Evolutionary conservation across 441 rosid species (phyloP).

Genomic region (Pelargonium citronellum): DNA sequence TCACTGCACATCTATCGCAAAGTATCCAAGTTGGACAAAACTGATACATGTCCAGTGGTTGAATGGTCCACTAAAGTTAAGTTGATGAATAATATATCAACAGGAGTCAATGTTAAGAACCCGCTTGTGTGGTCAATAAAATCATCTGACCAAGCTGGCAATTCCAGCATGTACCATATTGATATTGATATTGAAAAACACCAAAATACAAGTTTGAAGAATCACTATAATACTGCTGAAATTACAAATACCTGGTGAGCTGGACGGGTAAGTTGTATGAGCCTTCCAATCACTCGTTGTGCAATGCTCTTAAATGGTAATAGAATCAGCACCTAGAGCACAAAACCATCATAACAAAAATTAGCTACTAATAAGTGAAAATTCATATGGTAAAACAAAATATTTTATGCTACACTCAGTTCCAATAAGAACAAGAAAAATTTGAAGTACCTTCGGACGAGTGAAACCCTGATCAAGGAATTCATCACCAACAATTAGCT

Average conservation of each 20-base stretch:
- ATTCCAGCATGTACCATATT: not conserved
- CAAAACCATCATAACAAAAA: slow-evolving; percentile 16
- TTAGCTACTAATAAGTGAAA: not conserved
- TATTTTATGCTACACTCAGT: not conserved
- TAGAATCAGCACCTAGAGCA: slow-evolving; percentile 63
- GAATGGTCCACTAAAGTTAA: not conserved
- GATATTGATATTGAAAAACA: slow-evolving; percentile 3
- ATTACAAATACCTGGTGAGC: slow-evolving; percentile 54
- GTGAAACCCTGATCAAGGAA: slow-evolving; percentile 91
- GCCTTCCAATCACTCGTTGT: slow-evolving; percentile 59
- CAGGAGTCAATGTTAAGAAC: not conserved
- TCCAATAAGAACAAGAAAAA: slow-evolving; percentile 5
- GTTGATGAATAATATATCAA: not conserved
- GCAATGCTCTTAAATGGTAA: slow-evolving; percentile 76
- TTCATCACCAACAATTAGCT: slow-evolving; percentile 43
- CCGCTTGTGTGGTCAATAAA: not conserved
- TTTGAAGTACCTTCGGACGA: slow-evolving; percentile 78
- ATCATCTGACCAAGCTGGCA: slow-evolving; percentile 6
- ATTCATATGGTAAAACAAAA: not conserved
- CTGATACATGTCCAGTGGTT: not conserved
- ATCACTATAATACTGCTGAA: slow-evolving; percentile 16
- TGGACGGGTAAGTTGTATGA: slow-evolving; percentile 71
- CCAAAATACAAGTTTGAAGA: slow-evolving; percentile 10
- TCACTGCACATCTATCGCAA: not conserved
- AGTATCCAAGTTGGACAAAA: not conserved